Conservation (phyloP, 495 filamentous ascomycete genomes). For the Penicillium crystallinum region DNA sequence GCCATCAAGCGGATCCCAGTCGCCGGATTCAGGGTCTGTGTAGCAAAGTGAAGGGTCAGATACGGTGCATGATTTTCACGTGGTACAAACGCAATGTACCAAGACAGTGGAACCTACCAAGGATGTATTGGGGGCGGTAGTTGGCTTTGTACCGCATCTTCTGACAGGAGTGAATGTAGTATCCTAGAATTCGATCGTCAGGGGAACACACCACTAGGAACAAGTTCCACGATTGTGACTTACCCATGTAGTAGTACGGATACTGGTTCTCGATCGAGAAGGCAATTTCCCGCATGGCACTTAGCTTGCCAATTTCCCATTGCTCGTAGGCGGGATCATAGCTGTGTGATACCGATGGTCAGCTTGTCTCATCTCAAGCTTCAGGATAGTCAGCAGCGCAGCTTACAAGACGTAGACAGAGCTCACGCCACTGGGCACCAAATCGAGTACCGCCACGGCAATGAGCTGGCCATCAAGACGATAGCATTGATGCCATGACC, state of each 20-base stretch:
- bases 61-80: neutral
- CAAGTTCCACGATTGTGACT: conserved; percentile 13
- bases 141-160: conserved; percentile 91
- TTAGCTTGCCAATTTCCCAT: conserved; percentile 82
- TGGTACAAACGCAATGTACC: neutral
- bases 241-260: conserved; percentile 71
- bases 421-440: conserved; percentile 82
- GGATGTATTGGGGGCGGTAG: conserved; percentile 75
- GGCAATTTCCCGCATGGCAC: conserved; percentile 78
- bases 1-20: conserved; percentile 71
- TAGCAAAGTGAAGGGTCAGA: neutral
- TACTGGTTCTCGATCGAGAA: conserved; percentile 72
- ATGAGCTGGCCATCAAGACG: conserved; percentile 83
- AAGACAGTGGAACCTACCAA: conserved; percentile 42
- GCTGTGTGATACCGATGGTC: conserved; percentile 21
- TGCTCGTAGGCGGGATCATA: conserved; percentile 77
- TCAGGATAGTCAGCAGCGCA: conserved; percentile 9
- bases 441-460: conserved; percentile 82
- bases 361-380: neutral
- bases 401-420: conserved; percentile 83
- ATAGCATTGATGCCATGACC: conserved; percentile 95
- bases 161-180: conserved; percentile 64
- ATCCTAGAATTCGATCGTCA: conserved; percentile 38
- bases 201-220: neutral
- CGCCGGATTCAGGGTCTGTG: conserved; percentile 64